Evolutionary conservation across 129 eudicot species (phyloP).

Genomic region (Smallanthus sonchifolius): DNA sequence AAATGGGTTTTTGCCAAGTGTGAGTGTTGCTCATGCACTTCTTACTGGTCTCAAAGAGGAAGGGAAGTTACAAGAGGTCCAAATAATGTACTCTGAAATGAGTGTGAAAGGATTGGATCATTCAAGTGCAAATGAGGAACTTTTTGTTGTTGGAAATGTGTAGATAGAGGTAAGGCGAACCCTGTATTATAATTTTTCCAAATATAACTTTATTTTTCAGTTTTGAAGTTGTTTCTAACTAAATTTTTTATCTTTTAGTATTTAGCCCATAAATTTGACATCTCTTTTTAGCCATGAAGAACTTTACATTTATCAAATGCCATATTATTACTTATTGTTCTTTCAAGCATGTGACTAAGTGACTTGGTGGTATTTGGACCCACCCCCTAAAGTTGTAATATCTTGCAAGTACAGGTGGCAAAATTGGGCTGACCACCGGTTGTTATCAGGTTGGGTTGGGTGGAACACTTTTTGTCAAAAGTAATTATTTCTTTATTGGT

Average conservation of each 20-base stretch:
- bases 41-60: constrained; percentile 18
- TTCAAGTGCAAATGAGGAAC: constrained; percentile 14
- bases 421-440: too few species aligned
- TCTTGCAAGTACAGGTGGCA: too few species aligned
- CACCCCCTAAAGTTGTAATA: too few species aligned
- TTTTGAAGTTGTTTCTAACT: neutral
- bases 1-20: constrained; percentile 22
- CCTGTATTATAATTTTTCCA: neutral
- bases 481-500: too few species aligned
- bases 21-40: constrained; percentile 21
- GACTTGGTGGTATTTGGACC: too few species aligned
- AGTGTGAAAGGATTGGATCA: constrained; percentile 11
- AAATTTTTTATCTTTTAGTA: neutral
- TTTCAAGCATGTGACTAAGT: neutral
- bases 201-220: neutral
- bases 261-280: neutral
- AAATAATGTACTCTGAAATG: constrained; percentile 19
- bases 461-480: too few species aligned
- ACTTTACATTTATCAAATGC: neutral
- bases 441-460: too few species aligned
- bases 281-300: neutral
- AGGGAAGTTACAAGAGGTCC: constrained; percentile 17
- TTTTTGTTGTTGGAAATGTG: constrained; percentile 12
- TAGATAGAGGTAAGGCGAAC: constrained; percentile 17
- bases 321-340: neutral